These are phyloP conservation scores for Kazachstania africana DNA, from an alignment of 805 yeast genomes.

Conservation along the genomic window DNA sequence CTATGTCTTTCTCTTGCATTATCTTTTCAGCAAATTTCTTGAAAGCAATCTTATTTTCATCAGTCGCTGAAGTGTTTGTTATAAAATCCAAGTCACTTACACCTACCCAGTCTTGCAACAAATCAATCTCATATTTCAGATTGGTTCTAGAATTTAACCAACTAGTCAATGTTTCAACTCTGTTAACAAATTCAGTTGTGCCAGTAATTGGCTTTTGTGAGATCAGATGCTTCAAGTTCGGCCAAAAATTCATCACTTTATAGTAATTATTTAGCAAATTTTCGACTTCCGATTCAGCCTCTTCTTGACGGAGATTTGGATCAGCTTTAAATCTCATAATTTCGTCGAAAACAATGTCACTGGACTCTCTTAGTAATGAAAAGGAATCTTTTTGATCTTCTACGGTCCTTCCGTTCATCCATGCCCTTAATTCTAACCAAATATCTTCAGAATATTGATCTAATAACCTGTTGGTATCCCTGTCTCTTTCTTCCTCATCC, in stretches of 20 bases:
- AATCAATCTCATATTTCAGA: constrained; percentile 46
- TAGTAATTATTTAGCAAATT: constrained; percentile 49
- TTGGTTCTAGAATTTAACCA: constrained; percentile 73
- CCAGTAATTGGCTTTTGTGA: constrained; percentile 64
- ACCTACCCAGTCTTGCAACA: constrained; percentile 72
- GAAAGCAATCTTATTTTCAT: constrained; percentile 37
- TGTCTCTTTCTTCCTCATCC: constrained; percentile 33
- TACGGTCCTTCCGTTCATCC: constrained; percentile 68
- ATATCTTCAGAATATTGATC: constrained; percentile 34
- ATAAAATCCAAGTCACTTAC: constrained; percentile 52
- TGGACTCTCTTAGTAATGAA: constrained; percentile 54
- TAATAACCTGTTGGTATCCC: constrained; percentile 7
- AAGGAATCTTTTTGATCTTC: constrained; percentile 68
- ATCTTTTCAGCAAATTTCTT: constrained; percentile 73
- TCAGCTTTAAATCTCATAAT: constrained; percentile 51
- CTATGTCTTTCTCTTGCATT: constrained; percentile 69
- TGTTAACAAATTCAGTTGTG: constrained; percentile 47
- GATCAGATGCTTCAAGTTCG: constrained; percentile 65
- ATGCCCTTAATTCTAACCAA: constrained; percentile 84
- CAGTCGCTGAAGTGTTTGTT: constrained; percentile 10
- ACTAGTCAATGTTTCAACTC: constrained; percentile 66
- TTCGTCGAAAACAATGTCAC: constrained; percentile 62
- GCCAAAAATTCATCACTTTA: constrained; percentile 66
- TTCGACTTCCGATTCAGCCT: constrained; percentile 41
- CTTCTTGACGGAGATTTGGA: constrained; percentile 28